Evolutionary conservation across 371 early-diverging fungal genomes (phyloP), one percentile per base, ranked within the genome.

Genomic region (Mucor saturninus): DNA sequence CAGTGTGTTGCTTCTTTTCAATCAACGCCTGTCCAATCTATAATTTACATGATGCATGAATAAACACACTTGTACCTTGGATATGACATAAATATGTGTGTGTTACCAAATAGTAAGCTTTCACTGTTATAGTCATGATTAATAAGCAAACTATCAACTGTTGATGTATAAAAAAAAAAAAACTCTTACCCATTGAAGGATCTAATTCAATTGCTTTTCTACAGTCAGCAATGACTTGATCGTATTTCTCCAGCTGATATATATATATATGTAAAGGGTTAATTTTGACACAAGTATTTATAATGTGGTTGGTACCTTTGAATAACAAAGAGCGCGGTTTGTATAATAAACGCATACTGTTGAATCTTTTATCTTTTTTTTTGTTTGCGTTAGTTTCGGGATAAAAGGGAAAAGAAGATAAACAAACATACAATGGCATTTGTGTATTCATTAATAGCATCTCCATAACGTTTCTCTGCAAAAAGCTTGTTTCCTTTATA

Each of bases 311-410:
- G 50, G 15, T 68, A 85, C 87, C 80, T 89, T 88, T 35, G 89
- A 83, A 65, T 85, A 89, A 64, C 88, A 88, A 21, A 91, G 75
- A 29, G 94, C 91, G 38, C 94, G 79, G 69, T 95, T 95, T 14
- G 91, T 89, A 68, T 87, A 93, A 68, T 90, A 91, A 5, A 86
- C 72, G 13, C 87, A 78, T 38, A 88, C 83, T 32, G 59, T 72
- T 2, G 87, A 84, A 63, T 89, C 83, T 61, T 91, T 80, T 54
- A 89, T 89, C 87, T 88, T 21, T 21, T 21, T 21, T 21, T 69
- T 2, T 8, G n/a, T 38, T 28, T 35, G n/a, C 42, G 28, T 32
- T 14, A 54, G 30, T 48, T 40, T 42, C 21, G 21, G 46, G 28
- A 45, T 15, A 15, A 26, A 42, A 57, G 75, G 48, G 10, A 32